Conservation (phyloP, 192 early-diverging fungal species). For the Entomortierella beljakovae region DNA sequence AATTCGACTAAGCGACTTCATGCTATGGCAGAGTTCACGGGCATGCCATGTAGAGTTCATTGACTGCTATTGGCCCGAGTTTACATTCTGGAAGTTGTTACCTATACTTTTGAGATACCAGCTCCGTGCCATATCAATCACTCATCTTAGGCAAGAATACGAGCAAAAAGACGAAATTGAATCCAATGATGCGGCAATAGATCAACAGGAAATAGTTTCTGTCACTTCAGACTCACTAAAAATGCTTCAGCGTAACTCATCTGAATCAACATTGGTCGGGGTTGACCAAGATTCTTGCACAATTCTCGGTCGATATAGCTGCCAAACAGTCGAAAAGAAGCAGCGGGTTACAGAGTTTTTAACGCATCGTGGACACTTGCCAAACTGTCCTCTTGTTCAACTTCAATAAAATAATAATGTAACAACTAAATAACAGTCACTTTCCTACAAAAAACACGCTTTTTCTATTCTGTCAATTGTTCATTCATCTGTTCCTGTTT, state of each 20-base stretch:
- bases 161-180: constrained; percentile 13
- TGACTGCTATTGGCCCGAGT: constrained; percentile 94
- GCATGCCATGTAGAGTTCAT: constrained; percentile 89
- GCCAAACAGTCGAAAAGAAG: constrained; percentile 8
- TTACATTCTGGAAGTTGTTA: constrained; percentile 88
- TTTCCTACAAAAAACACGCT: neutral
- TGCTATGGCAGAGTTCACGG: constrained; percentile 88
- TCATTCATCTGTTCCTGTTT: too few species aligned
- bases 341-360: constrained; percentile 27
- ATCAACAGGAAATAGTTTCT: neutral
- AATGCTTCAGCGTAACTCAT: constrained; percentile 3
- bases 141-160: constrained; percentile 15
- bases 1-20: constrained; percentile 92
- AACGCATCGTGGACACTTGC: constrained; percentile 26
- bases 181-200: neutral
- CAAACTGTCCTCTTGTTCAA: constrained; percentile 41
- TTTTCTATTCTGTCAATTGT: neutral
- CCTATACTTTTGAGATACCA: constrained; percentile 88
- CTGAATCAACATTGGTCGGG: constrained; percentile 19
- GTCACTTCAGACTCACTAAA: neutral
- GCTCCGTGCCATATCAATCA: constrained; percentile 39
- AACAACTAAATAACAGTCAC: neutral
- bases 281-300: neutral
- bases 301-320: neutral
- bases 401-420: constrained; percentile 18